Evolutionary conservation across 2,329 filamentous ascomycete species (phyloP), one percentile per base, ranked within the genome.

Genomic region (Paraconiothyrium brasiliense): DNA sequence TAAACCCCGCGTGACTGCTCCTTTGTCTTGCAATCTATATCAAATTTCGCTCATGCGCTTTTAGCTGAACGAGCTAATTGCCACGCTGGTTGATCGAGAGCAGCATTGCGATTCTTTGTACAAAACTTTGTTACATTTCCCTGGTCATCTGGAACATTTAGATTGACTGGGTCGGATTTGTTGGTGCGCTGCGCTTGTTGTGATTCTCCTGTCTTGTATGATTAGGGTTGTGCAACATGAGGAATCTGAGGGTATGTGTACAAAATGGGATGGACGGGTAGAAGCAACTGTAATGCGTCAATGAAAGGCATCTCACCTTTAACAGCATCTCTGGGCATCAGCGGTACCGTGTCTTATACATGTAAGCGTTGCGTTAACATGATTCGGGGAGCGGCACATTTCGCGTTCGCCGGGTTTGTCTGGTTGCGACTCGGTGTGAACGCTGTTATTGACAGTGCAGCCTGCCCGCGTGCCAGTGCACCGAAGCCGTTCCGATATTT

Each of bases 1-100:
- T 78, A 77, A 69, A 65, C 5, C 27, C 50, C 27, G 39, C 39
- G 8, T 46, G 11, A 30, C 52, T 46, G 22, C 13, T 14, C 50
- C 43, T 37, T 16, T 43, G 8, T 54, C 37, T 13, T 39, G 5
- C 30, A 1, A 1, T 32, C 27, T 20, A 27, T 44, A 14, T 55
- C 22, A 7, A 20, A 32, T 22, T 6, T 54, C n/a, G 22, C 51
- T 44, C 51, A 54, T 7, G 37, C 37, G 20, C 22, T 43, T 24
- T 46, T 41, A 27, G 27, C 39, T 22, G 39, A 20, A 16, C 47
- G 47, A 20, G 47, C 16, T 20, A 20, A 20, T 20, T 20, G 20
- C 20, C 20, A 20, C 20, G 20, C 20, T 7, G 20, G 1, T 16
- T 32, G 46, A 16, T 34, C 49, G 34, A 52, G 34, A 39, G 30